Evolutionary conservation across 2,329 filamentous ascomycete species (phyloP).

Genomic region (Daldinia sp.): DNA sequence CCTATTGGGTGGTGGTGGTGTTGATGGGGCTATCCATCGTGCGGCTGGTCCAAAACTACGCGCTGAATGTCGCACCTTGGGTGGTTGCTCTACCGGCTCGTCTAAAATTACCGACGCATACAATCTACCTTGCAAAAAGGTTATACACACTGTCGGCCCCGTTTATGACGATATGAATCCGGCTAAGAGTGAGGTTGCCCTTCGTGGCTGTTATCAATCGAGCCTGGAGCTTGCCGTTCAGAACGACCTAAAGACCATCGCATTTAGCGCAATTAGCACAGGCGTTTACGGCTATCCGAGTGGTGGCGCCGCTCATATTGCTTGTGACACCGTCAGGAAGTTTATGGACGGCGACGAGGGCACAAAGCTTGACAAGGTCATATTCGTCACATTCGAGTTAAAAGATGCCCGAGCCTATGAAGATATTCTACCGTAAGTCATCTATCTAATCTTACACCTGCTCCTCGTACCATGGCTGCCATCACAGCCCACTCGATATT

Average conservation of each 20-base stretch:
- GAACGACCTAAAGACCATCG: slow-evolving; percentile 73
- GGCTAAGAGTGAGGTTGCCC: slow-evolving; percentile 56
- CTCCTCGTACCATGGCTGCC: too few relatives aligned
- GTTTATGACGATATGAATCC: slow-evolving; percentile 64
- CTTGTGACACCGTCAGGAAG: slow-evolving; percentile 65
- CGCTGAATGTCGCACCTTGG: slow-evolving; percentile 74
- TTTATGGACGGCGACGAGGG: slow-evolving; percentile 61
- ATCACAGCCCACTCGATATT: too few relatives aligned
- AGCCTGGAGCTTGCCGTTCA: slow-evolving; percentile 77
- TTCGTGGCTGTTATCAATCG: slow-evolving; percentile 71
- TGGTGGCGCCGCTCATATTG: slow-evolving; percentile 73
- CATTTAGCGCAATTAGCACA: slow-evolving; percentile 86
- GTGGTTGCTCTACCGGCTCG: slow-evolving; percentile 77
- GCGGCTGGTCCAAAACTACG: slow-evolving; percentile 77
- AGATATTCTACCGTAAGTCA: slow-evolving; percentile 73
- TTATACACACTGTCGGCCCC: slow-evolving; percentile 93
- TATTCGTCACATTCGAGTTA: slow-evolving; percentile 84
- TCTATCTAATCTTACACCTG: slow-evolving; percentile 15
- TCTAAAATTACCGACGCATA: slow-evolving; percentile 87
- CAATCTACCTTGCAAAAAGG: slow-evolving; percentile 74
- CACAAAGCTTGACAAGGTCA: slow-evolving; percentile 70
- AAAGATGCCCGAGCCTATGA: slow-evolving; percentile 83
- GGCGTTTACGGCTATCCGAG: slow-evolving; percentile 91
- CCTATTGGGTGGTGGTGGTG: slow-evolving; percentile 87
- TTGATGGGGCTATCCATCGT: slow-evolving; percentile 86